Percentiles rank a stretch among this genome's conserved stretches.
Evolutionary conservation across 2,329 filamentous ascomycete genomes (phyloP).

Genomic region (Aspergillus terreus): DNA sequence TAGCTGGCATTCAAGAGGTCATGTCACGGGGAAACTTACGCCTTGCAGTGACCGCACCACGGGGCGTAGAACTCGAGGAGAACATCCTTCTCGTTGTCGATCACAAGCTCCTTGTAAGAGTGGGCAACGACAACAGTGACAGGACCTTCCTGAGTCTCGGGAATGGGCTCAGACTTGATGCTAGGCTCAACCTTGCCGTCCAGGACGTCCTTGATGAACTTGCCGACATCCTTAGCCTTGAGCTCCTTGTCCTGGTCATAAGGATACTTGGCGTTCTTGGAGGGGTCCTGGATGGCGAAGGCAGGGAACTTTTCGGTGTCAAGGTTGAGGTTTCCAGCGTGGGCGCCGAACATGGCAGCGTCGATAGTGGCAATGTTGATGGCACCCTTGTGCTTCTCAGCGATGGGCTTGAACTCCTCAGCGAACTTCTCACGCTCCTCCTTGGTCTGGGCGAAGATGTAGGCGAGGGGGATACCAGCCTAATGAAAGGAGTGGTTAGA

Average conservation of each 20-base stretch:
- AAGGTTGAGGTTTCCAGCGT: conserved; percentile 95
- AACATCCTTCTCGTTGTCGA: conserved; percentile 94
- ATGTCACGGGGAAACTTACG: conserved; percentile 38
- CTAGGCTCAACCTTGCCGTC: conserved; percentile 88
- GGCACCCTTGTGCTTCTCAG: conserved; percentile 86
- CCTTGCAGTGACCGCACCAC: conserved; percentile 69
- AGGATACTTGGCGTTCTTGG: conserved; percentile 96
- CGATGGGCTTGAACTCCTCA: conserved; percentile 75
- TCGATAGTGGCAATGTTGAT: conserved; percentile 99
- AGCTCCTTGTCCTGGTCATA: conserved; percentile 82
- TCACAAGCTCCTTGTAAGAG: conserved; percentile 86
- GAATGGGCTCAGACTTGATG: conserved; percentile 97
- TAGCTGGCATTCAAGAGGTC: conserved; percentile 1
- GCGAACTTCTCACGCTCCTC: conserved; percentile 83
- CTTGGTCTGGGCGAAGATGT: conserved; percentile 90
- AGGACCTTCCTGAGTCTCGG: conserved; percentile 85
- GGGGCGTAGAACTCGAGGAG: conserved; percentile 98
- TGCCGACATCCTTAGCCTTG: conserved; percentile 66
- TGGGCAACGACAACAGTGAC: conserved; percentile 88
- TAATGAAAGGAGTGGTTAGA: conserved; percentile 22
- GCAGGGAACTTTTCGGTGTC: conserved; percentile 92
- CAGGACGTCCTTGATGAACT: conserved; percentile 82
- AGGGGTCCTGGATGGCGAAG: conserved; percentile 93
- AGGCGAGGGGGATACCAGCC: conserved; percentile 87
- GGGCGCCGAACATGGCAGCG: conserved; percentile 87